Conservation (phyloP, 2,329 filamentous ascomycete genomes). For the Clonostachys rhizophaga region DNA sequence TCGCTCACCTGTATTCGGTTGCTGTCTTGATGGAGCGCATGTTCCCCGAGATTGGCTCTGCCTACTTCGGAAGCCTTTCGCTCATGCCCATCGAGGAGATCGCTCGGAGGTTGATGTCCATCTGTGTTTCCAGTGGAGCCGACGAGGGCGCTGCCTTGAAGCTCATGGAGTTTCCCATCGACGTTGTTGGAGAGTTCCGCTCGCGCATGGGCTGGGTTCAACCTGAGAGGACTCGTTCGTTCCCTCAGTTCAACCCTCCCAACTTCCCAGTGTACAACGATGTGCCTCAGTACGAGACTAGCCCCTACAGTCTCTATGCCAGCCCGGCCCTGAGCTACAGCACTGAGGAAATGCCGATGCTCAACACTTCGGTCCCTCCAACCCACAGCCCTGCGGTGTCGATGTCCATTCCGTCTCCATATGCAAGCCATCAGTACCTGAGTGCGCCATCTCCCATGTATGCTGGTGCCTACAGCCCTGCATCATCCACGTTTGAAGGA, state of each 20-base stretch:
- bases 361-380: conserved; percentile 42
- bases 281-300: conserved; percentile 15
- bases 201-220: conserved; percentile 63
- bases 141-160: conserved; percentile 54
- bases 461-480: conserved; percentile 54
- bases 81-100: conserved; percentile 84
- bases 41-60: conserved; percentile 85
- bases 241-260: conserved; percentile 54
- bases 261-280: conserved; percentile 47
- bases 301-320: conserved; percentile 46
- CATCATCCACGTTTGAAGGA: conserved; percentile 58
- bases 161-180: conserved; percentile 69
- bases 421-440: conserved; percentile 51
- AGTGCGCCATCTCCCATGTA: conserved; percentile 60
- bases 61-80: conserved; percentile 80
- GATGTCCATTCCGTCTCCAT: conserved; percentile 51
- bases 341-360: conserved; percentile 54
- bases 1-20: conserved; percentile 88
- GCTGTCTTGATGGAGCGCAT: conserved; percentile 84
- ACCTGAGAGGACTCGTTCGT: conserved; percentile 53
- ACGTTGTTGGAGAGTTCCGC: conserved; percentile 65
- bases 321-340: conserved; percentile 61
- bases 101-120: conserved; percentile 65
- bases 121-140: conserved; percentile 55
- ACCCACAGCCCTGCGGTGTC: conserved; percentile 46